Conservation (phyloP, 163 green algal species). For the Scenedesmus sp. region DNA sequence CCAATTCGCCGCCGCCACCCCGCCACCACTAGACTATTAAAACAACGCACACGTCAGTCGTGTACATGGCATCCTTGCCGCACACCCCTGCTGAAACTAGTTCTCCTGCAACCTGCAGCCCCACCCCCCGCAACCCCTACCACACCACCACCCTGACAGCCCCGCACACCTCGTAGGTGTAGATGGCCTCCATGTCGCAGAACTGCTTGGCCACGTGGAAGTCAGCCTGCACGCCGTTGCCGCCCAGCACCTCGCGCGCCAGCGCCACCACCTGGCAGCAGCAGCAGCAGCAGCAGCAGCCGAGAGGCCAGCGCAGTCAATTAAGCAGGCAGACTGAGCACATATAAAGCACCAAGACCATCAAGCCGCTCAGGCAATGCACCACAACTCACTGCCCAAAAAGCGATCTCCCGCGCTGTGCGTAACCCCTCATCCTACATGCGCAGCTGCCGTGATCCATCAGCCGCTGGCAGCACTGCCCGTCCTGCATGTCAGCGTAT, state of each 20-base stretch:
- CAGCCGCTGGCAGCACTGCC: background rate
- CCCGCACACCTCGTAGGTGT: slow-evolving; percentile 87
- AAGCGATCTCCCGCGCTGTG: background rate
- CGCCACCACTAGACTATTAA: too few species aligned
- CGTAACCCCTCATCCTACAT: too few species aligned
- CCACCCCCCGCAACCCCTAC: background rate
- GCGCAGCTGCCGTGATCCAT: too few species aligned
- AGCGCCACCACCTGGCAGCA: slow-evolving; percentile 72
- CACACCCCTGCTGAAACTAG: background rate
- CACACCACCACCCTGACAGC: slow-evolving; percentile 38
- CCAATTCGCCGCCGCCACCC: too few species aligned
- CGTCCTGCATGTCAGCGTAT: background rate
- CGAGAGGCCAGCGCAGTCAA: background rate
- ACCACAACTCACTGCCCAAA: background rate
- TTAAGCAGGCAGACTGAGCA: background rate
- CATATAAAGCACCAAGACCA: background rate
- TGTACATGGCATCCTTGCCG: background rate
- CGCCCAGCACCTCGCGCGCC: slow-evolving; percentile 92
- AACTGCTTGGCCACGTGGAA: slow-evolving; percentile 88
- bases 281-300: background rate
- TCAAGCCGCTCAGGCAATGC: background rate
- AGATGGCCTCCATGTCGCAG: slow-evolving; percentile 91
- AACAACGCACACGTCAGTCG: too few species aligned
- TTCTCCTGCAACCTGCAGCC: background rate
- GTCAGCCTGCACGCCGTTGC: slow-evolving; percentile 94